Conservation (phyloP, 257 asterid genomes). For the Ballota nigra region DNA sequence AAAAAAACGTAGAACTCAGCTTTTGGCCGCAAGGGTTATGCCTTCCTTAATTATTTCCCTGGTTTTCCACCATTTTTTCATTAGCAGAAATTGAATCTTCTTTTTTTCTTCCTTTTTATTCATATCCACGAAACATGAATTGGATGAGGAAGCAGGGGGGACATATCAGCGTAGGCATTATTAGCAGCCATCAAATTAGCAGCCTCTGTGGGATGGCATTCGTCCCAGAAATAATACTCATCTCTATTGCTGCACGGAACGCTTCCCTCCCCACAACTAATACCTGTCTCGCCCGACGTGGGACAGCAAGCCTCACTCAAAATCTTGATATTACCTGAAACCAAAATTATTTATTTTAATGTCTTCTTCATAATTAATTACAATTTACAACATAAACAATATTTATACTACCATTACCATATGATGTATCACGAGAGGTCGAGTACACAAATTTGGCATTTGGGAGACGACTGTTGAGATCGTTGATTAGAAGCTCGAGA, state of each 20-base stretch:
- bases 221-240: slow-evolving; percentile 36
- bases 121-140: not conserved
- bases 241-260: slow-evolving; percentile 29
- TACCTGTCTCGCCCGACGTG: not conserved
- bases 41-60: no score
- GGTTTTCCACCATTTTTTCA: no score
- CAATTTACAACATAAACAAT: not conserved
- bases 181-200: slow-evolving; percentile 15
- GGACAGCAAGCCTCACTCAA: not conserved
- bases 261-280: slow-evolving; percentile 16
- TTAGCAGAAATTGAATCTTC: no score
- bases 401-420: slow-evolving; percentile 21
- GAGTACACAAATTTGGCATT: no score
- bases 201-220: slow-evolving; percentile 32
- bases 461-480: slow-evolving; percentile 26
- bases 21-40: no score
- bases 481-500: slow-evolving; percentile 21
- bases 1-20: no score
- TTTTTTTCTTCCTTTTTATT: no score
- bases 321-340: slow-evolving; percentile 21
- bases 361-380: not conserved
- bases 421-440: not conserved
- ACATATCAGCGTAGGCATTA: slow-evolving; percentile 9
- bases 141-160: not conserved
- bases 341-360: no score